Base-by-base conservation (phyloP, 2,329 filamentous ascomycete genomes). In the Sporothrix dimorphospora region DNA sequence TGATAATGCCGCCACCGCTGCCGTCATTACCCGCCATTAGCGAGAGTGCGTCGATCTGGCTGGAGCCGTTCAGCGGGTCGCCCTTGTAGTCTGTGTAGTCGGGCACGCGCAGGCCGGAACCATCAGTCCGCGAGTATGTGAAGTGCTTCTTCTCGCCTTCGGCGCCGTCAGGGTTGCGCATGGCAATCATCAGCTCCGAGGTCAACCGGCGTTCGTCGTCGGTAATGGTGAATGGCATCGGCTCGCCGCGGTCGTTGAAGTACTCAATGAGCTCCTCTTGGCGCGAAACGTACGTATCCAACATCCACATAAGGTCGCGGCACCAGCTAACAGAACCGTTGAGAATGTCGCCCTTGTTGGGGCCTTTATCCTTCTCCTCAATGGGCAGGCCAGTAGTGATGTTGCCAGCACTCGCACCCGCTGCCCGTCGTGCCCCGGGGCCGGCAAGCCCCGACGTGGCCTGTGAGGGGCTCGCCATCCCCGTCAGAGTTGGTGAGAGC, bases 281-380 rank as follows among this genome's bases (percentile, higher is more conserved):
- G 79, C 95, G 92, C 79, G 96, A 91, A 75, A 97, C 87, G 83
- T 97, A 97, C 78, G 93, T 87, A 79, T 97, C 91, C 73, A 97
- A 85, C 84, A 97, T 91, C 96, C 96, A 98, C 94, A 98, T 97
- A 69, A 99, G 86, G 82, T 99, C 96, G 75, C 95, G 90, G 74
- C 94, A 98, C 96, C 96, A 99, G 82, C 94, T 94, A 70, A 98
- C 96, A 45, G 95, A 93, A 40, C 96, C 95, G 79, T 98, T 98
- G 77, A 99, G 90, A 73, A 99, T 98, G 78, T 99, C 96, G 66
- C 96, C 96, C 83, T 99, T 99, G 85, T 98, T 98, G 6, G 96
- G 96, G 0, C 96, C 96, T 80, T 98, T 98, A 83, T 99, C 96
- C 81, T 98, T 98, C 76, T 98, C 96, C 78, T 99, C 96, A 47